A percentile compares a stretch with the other conserved stretches of the same genome.
Evolutionary conservation across 2,329 filamentous ascomycete species (phyloP).

Genomic region (Gremmenia infestans): DNA sequence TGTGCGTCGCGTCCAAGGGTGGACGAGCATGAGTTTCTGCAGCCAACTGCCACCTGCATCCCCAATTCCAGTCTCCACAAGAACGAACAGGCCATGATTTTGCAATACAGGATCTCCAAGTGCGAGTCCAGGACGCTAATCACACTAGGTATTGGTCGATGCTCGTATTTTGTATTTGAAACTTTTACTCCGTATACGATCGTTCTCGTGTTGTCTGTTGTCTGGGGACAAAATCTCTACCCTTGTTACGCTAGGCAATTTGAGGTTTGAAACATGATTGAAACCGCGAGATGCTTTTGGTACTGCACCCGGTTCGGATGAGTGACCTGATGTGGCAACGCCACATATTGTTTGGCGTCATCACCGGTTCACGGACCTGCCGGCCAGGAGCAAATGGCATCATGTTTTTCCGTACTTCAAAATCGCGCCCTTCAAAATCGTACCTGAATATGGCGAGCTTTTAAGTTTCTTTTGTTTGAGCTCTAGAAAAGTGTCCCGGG

Average conservation of each 20-base stretch:
- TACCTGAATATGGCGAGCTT: conserved; percentile 13
- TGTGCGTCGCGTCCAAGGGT: background rate
- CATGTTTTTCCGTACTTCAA: background rate
- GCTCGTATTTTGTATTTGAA: too few relatives aligned
- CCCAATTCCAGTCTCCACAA: background rate
- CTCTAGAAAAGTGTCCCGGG: conserved; percentile 1
- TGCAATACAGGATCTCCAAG: background rate
- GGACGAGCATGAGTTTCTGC: conserved; percentile 11
- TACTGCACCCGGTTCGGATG: conserved; percentile 8
- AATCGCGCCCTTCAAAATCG: conserved; percentile 9
- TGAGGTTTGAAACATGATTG: conserved; percentile 17
- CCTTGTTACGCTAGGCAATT: background rate
- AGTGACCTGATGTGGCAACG: conserved; percentile 8
- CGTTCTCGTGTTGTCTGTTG: background rate
- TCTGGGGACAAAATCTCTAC: background rate
- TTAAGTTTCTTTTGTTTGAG: background rate
- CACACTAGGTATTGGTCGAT: too few relatives aligned
- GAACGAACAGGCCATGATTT: background rate
- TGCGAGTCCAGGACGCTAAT: too few relatives aligned
- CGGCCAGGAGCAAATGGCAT: background rate
- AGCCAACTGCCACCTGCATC: background rate
- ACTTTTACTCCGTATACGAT: too few relatives aligned
- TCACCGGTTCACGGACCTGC: background rate
- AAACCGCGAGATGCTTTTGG: conserved; percentile 10
- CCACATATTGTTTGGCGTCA: background rate